phyloP scores from a whole-genome alignment of 176 grass and related monocot genomes.

The Cenchrus fungigraminus region DNA sequence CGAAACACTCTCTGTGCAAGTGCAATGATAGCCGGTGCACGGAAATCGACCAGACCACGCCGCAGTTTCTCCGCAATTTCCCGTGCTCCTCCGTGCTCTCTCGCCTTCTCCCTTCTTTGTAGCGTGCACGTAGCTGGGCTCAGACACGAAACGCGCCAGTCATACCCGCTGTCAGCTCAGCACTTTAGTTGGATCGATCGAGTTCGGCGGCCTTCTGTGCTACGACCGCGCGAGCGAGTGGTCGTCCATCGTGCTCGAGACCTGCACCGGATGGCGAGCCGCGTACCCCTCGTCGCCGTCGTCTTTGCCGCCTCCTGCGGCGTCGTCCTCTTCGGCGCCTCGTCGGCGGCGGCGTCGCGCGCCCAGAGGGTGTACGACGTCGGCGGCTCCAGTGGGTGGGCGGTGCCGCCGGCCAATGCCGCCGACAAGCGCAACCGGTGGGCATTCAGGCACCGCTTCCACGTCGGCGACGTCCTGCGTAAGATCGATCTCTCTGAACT shows the following conservation, averaged over 20 bases:
- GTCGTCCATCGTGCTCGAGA: too few species aligned
- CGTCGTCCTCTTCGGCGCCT: constrained; percentile 24
- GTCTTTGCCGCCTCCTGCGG: constrained; percentile 8
- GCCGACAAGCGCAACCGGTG: constrained; percentile 35
- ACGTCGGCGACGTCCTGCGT: constrained; percentile 57
- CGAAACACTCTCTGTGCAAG: background rate
- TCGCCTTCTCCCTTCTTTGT: too few species aligned
- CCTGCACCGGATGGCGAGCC: background rate
- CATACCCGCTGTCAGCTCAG: background rate
- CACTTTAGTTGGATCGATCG: background rate
- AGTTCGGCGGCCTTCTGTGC: too few species aligned
- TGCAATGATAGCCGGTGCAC: background rate
- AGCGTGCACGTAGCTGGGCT: too few species aligned
- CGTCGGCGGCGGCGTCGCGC: background rate
- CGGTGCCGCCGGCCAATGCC: constrained; percentile 6
- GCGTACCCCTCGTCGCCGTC: background rate
- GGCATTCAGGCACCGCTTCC: constrained; percentile 43
- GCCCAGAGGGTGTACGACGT: constrained; percentile 31
- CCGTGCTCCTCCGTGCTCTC: background rate
- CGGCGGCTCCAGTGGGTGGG: constrained; percentile 37
- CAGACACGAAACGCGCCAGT: background rate
- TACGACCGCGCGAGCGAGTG: too few species aligned
- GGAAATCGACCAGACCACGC: background rate
- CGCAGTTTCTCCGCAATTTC: background rate
- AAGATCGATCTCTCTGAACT: background rate